These are phyloP conservation scores for Angomonas ambiguus DNA, from an alignment of 208 protist species.

Conservation along the genomic window DNA sequence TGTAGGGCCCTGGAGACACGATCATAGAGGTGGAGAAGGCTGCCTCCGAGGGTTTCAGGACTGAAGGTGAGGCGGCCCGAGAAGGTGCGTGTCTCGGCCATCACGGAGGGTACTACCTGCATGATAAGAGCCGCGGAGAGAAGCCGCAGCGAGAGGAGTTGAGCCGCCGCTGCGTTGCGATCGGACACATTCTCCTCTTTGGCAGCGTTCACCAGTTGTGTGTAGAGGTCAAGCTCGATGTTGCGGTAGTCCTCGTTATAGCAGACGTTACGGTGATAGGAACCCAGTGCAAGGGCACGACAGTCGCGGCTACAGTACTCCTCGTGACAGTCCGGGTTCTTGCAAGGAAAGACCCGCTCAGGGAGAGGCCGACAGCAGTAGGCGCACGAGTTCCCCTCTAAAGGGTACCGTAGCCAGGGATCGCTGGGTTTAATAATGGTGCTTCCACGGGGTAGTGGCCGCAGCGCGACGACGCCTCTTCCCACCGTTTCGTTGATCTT, in stretches of 20 bases:
- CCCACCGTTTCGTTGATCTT: constrained; percentile 30
- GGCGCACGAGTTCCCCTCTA: constrained; percentile 50
- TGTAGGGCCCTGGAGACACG: constrained; percentile 53
- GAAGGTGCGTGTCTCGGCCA: constrained; percentile 69
- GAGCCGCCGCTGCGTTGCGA: constrained; percentile 63
- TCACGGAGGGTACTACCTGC: constrained; percentile 57
- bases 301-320: constrained; percentile 89
- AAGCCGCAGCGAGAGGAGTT: constrained; percentile 76
- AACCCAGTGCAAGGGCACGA: constrained; percentile 39
- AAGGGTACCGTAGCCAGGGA: constrained; percentile 75
- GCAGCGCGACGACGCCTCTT: constrained; percentile 51
- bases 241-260: constrained; percentile 58
- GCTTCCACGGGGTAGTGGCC: constrained; percentile 23
- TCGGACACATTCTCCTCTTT: constrained; percentile 27
- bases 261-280: constrained; percentile 76
- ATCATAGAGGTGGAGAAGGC: constrained; percentile 76
- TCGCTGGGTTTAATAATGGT: constrained; percentile 32
- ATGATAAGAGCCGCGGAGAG: constrained; percentile 39
- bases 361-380: constrained; percentile 51
- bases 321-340: constrained; percentile 72
- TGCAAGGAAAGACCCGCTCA: constrained; percentile 65
- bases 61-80: constrained; percentile 60
- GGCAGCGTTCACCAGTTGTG: constrained; percentile 47
- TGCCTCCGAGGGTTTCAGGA: constrained; percentile 36
- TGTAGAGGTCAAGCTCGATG: constrained; percentile 80